phyloP scores from a whole-genome alignment of 78 protist genomes.

The Trichosphaerium sp. region DNA sequence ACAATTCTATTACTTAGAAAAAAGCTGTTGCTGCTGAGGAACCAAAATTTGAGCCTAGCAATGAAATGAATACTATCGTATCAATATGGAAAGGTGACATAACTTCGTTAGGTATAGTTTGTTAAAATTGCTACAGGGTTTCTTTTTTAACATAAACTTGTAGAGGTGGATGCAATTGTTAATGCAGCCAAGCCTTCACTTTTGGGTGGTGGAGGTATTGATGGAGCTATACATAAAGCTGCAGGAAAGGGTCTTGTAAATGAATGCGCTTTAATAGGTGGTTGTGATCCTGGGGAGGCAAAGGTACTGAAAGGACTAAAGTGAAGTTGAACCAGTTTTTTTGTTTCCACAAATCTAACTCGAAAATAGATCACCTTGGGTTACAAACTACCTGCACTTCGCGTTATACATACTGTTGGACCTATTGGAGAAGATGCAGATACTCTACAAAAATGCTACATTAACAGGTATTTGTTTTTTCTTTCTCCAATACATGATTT shows the following conservation, averaged over 20 bases:
- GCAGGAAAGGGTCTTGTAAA: slow-evolving; percentile 41
- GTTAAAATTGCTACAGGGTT: too few species aligned
- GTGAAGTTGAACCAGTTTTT: neutral
- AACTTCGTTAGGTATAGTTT: slow-evolving; percentile 13
- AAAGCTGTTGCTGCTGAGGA: neutral
- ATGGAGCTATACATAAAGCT: slow-evolving; percentile 59
- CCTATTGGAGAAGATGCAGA: slow-evolving; percentile 39
- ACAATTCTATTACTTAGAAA: slow-evolving; percentile 10
- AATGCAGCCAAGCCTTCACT: slow-evolving; percentile 42
- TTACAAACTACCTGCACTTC: slow-evolving; percentile 43
- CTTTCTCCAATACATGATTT: neutral
- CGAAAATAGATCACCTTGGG: slow-evolving; percentile 30
- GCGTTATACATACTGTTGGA: slow-evolving; percentile 68
- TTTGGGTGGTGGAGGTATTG: slow-evolving; percentile 49
- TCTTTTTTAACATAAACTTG: too few species aligned
- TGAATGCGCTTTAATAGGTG: slow-evolving; percentile 31
- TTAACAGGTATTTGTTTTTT: neutral
- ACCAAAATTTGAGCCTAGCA: neutral
- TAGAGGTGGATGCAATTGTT: slow-evolving; percentile 45
- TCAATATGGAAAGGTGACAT: slow-evolving; percentile 28
- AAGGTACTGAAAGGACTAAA: neutral
- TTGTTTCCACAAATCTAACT: neutral
- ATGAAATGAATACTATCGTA: neutral
- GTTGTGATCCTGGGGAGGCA: slow-evolving; percentile 21
- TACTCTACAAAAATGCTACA: neutral